Percentiles rank a stretch among this genome's conserved stretches.
phyloP scores from a whole-genome alignment of 1,284 basidiomycete genomes.

The Tetrapyrgos nigripes region DNA sequence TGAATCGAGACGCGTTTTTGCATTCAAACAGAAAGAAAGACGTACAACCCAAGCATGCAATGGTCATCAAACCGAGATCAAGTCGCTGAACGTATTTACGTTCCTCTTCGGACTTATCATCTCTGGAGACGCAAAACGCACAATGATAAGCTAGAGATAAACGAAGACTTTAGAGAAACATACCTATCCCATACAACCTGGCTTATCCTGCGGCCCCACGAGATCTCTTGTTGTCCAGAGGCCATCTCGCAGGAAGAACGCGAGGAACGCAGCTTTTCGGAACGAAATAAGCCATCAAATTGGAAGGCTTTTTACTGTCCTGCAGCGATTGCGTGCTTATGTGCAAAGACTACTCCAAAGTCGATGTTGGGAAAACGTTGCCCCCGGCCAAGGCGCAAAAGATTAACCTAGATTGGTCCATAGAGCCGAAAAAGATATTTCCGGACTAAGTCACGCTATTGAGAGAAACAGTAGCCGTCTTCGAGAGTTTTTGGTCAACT shows the following conservation, averaged over 20 bases:
- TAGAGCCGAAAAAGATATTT: too few relatives aligned
- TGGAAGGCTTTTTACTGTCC: neutral
- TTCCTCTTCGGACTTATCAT: slow-evolving; percentile 13
- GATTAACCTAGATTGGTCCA: neutral
- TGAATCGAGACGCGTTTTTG: neutral
- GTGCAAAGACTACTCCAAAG: too few relatives aligned
- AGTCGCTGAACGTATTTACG: slow-evolving; percentile 9
- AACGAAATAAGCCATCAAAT: too few relatives aligned
- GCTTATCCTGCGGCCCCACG: slow-evolving; percentile 3
- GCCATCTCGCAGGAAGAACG: too few relatives aligned
- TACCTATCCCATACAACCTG: slow-evolving; percentile 8
- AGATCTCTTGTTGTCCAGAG: neutral
- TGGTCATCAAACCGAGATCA: slow-evolving; percentile 9
- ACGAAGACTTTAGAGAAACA: neutral
- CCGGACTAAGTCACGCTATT: too few relatives aligned
- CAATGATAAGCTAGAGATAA: neutral
- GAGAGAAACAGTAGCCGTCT: too few relatives aligned
- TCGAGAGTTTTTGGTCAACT: too few relatives aligned
- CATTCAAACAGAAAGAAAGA: neutral
- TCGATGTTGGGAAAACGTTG: too few relatives aligned
- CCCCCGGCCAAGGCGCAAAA: neutral
- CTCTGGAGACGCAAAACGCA: neutral
- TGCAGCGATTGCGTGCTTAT: neutral
- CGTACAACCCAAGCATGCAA: slow-evolving; percentile 9
- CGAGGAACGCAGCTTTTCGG: neutral